Conservation (phyloP, 83 land plant genomes). For the Picea mariana region DNA sequence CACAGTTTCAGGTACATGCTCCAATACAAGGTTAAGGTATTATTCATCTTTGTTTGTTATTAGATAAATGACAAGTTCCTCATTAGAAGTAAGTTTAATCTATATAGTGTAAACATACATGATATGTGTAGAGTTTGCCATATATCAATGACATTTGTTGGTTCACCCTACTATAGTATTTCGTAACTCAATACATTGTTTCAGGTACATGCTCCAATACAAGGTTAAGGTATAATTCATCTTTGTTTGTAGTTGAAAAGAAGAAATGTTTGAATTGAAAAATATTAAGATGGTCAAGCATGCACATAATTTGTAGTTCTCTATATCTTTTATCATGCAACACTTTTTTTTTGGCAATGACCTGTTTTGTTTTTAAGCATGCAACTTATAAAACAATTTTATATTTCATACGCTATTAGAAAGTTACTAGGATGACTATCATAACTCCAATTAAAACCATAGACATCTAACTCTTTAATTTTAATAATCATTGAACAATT, state of each 20-base stretch:
- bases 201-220: conserved; percentile 73
- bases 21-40: too few relatives aligned
- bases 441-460: background rate
- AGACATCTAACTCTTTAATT: background rate
- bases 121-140: conserved; percentile 64
- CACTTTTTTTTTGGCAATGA: conserved; percentile 75
- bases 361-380: conserved; percentile 62
- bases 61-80: background rate
- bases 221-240: conserved; percentile 75
- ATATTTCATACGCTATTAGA: background rate
- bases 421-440: background rate
- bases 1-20: too few relatives aligned
- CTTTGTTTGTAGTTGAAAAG: conserved; percentile 69
- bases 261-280: conserved; percentile 60
- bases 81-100: background rate
- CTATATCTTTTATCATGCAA: conserved; percentile 77
- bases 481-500: background rate
- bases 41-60: too few relatives aligned
- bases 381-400: conserved; percentile 43
- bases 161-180: conserved; percentile 50
- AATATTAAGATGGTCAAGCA: conserved; percentile 68
- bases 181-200: conserved; percentile 60
- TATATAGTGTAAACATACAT: conserved; percentile 31
- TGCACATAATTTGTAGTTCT: conserved; percentile 67
- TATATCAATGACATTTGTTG: conserved; percentile 61